Conservation (phyloP, 805 yeast species). For the Wickerhamomyces mucosus region DNA sequence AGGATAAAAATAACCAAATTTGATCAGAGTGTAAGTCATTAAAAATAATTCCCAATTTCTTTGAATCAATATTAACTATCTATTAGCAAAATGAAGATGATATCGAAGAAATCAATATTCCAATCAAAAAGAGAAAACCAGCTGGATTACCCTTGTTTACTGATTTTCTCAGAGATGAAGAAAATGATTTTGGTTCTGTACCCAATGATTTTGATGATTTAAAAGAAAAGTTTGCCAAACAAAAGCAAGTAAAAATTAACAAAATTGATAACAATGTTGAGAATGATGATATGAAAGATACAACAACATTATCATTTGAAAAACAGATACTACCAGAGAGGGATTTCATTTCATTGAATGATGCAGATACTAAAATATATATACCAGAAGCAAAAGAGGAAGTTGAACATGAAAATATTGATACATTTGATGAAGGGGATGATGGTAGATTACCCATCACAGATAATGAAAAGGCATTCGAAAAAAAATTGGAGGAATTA, state of each 20-base stretch:
- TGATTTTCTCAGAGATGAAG: no score
- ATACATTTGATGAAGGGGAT: constrained; percentile 7
- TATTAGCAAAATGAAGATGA: no score
- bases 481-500: constrained; percentile 17
- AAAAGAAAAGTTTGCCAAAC: not conserved
- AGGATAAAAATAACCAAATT: no score
- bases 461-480: constrained; percentile 19
- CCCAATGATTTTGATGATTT: no score
- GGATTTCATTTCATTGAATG: constrained; percentile 4
- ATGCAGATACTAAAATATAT: no score
- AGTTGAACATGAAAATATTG: constrained; percentile 1
- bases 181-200: no score
- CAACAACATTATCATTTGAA: not conserved
- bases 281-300: constrained; percentile 1
- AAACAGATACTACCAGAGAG: not conserved
- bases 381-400: constrained; percentile 20
- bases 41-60: no score
- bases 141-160: no score
- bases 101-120: no score
- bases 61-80: no score
- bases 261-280: not conserved
- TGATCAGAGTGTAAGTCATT: no score
- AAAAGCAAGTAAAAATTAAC: constrained; percentile 1
- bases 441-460: constrained; percentile 21
- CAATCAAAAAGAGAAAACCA: no score